These are phyloP conservation scores for Lumnitzera littorea DNA, from an alignment of 345 rosid genomes.

Conservation along the genomic window DNA sequence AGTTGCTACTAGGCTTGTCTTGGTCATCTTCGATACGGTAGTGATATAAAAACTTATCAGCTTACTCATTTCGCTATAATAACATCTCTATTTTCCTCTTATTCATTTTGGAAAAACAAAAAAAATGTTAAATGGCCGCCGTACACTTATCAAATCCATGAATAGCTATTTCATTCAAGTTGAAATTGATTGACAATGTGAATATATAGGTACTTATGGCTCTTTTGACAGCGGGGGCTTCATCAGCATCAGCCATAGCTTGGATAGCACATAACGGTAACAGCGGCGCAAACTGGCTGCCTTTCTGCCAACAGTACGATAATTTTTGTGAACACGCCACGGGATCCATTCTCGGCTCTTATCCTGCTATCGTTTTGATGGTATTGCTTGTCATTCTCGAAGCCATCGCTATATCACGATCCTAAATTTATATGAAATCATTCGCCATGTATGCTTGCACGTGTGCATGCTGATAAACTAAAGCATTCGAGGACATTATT, in stretches of 20 bases:
- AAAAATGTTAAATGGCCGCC: too few relatives aligned
- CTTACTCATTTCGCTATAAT: too few relatives aligned
- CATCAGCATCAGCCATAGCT: neutral
- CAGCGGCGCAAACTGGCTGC: neutral
- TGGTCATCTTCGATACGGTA: slow-evolving; percentile 1
- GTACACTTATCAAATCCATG: too few relatives aligned
- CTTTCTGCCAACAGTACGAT: slow-evolving; percentile 1
- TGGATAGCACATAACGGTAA: slow-evolving; percentile 2
- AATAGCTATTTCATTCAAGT: too few relatives aligned
- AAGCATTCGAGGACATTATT: too few relatives aligned
- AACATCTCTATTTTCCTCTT: too few relatives aligned
- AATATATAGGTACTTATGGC: too few relatives aligned
- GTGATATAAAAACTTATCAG: too few relatives aligned
- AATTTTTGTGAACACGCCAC: neutral
- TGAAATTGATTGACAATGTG: too few relatives aligned
- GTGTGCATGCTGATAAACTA: too few relatives aligned
- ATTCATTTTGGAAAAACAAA: too few relatives aligned
- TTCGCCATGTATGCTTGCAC: too few relatives aligned
- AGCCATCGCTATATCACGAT: neutral
- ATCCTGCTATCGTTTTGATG: neutral
- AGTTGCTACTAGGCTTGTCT: neutral
- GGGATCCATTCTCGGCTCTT: slow-evolving; percentile 1
- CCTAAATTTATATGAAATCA: neutral
- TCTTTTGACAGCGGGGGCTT: neutral
- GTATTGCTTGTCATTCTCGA: neutral